Evolutionary conservation across 495 filamentous ascomycete genomes (phyloP).

Genomic region (Talaromyces proteolyticus): DNA sequence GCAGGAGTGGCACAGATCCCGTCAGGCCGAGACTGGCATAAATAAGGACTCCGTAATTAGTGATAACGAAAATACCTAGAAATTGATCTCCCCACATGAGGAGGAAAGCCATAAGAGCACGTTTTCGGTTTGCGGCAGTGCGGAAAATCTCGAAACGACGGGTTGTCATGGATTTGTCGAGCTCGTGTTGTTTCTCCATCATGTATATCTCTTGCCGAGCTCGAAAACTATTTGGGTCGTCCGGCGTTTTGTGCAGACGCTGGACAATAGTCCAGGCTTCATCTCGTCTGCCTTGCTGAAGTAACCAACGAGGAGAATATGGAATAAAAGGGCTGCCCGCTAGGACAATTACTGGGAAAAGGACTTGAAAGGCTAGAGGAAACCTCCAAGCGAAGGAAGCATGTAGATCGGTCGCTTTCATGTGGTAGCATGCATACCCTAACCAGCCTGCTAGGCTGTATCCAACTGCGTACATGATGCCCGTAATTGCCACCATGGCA

Average conservation of each 20-base stretch:
- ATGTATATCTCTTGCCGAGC: conserved; percentile 19
- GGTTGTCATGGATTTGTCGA: conserved; percentile 11
- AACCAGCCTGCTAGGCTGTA: conserved; percentile 26
- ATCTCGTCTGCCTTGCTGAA: conserved; percentile 17
- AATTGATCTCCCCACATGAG: conserved; percentile 25
- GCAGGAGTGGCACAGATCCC: conserved; percentile 24
- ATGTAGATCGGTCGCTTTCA: conserved; percentile 10
- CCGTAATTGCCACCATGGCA: conserved; percentile 25
- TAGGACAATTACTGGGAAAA: conserved; percentile 22
- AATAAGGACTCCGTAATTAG: conserved; percentile 35
- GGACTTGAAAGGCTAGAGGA: conserved; percentile 25
- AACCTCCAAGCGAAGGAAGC: conserved; percentile 26
- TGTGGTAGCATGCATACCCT: conserved; percentile 22
- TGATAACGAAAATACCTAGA: conserved; percentile 24
- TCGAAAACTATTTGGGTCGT: conserved; percentile 11
- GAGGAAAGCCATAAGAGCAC: conserved; percentile 22
- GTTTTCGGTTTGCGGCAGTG: conserved; percentile 24
- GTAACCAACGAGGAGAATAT: conserved; percentile 28
- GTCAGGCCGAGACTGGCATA: conserved; percentile 26
- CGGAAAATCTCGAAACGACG: conserved; percentile 23
- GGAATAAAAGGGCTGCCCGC: conserved; percentile 19
- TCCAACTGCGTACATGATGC: conserved; percentile 24
- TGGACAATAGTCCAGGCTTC: conserved; percentile 21
- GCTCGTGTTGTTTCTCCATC: conserved; percentile 19
- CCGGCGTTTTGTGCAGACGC: conserved; percentile 12